A percentile compares a stretch with the other conserved stretches of the same genome.
Conservation (phyloP, 1,139 yeast genomes). For the Geotrichum candidum region DNA sequence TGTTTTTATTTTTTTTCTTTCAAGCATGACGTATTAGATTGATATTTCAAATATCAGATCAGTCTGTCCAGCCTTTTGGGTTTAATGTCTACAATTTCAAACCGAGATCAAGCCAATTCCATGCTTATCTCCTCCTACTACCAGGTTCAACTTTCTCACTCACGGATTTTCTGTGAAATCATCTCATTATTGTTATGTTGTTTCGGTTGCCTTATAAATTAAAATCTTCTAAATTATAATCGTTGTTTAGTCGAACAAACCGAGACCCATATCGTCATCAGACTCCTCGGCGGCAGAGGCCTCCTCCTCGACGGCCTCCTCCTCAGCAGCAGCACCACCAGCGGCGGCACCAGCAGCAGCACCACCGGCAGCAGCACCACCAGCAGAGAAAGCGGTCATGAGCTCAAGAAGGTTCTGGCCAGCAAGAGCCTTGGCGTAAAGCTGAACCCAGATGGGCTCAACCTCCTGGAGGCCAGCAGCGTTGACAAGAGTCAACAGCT, state of each 20-base stretch:
- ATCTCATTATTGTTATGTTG: background rate
- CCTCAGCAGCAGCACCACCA: conserved; percentile 56
- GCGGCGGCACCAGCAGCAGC: conserved; percentile 54
- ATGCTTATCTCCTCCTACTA: too few species aligned
- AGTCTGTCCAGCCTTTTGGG: too few species aligned
- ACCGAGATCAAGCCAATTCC: background rate
- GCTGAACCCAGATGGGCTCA: conserved; percentile 49
- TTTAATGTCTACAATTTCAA: background rate
- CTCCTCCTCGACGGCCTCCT: conserved; percentile 50
- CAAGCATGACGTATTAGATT: too few species aligned
- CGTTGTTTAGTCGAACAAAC: conserved; percentile 35
- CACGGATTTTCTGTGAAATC: background rate
- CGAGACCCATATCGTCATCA: conserved; percentile 38
- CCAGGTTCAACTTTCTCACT: background rate
- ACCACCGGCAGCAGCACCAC: conserved; percentile 67
- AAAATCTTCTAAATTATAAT: background rate
- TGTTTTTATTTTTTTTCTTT: background rate
- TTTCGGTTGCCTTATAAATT: background rate
- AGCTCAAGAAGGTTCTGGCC: conserved; percentile 41
- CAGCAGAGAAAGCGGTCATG: conserved; percentile 85
- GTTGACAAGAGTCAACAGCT: conserved; percentile 74
- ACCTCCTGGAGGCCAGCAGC: conserved; percentile 81
- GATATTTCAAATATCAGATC: too few species aligned
- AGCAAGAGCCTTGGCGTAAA: conserved; percentile 86
- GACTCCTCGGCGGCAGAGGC: conserved; percentile 32